Conservation (phyloP, 768 basidiomycete species). For the Mycena venus region DNA sequence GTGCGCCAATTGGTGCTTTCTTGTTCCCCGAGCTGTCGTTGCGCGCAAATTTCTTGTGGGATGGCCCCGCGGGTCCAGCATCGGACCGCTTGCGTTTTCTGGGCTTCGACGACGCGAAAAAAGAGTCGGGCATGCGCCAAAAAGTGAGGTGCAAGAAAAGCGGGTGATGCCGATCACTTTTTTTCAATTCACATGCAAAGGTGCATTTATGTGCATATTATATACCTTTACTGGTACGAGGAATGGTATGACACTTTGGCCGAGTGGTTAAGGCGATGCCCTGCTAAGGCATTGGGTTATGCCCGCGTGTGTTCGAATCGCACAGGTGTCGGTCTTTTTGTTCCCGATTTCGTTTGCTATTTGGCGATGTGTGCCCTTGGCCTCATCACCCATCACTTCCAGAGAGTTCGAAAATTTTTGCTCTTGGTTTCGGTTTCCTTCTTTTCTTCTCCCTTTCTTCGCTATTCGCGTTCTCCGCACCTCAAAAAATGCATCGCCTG, state of each 20-base stretch:
- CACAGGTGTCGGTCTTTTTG: constrained; percentile 9
- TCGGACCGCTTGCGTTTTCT: constrained; percentile 73
- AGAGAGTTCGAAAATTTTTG: constrained; percentile 14
- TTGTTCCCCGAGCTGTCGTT: constrained; percentile 35
- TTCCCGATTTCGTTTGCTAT: no score
- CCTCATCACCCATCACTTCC: no score
- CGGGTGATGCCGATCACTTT: background rate
- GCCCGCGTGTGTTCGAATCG: constrained; percentile 23
- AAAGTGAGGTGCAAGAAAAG: background rate
- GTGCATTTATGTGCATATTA: no score
- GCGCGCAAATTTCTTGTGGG: constrained; percentile 46
- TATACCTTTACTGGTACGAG: no score
- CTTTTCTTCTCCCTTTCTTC: background rate
- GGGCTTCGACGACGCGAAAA: constrained; percentile 75
- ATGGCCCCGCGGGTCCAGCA: constrained; percentile 41
- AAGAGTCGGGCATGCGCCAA: constrained; percentile 83
- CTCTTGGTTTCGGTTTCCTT: background rate
- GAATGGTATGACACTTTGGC: constrained; percentile 18
- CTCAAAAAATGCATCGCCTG: constrained; percentile 76
- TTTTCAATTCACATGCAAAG: background rate
- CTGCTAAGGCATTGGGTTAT: constrained; percentile 8
- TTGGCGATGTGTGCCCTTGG: no score
- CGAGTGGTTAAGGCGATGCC: constrained; percentile 21
- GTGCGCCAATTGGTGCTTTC: constrained; percentile 32
- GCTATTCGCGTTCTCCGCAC: constrained; percentile 31